Evolutionary conservation across 2,329 filamentous ascomycete genomes (phyloP), one percentile per base, ranked within the genome.

Genomic region (Hirsutella rhossiliensis): DNA sequence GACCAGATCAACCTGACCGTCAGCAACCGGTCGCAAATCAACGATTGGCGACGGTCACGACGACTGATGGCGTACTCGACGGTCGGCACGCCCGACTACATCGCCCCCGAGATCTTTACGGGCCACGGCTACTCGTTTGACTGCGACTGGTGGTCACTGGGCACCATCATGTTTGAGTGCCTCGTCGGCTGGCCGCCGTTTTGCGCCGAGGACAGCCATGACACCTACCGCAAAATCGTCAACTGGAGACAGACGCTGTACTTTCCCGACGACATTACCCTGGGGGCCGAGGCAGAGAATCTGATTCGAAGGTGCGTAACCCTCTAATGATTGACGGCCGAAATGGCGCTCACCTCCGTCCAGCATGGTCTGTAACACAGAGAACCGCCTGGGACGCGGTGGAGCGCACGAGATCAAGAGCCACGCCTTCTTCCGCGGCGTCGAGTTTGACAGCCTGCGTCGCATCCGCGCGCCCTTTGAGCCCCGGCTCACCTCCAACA

Each of bases 121-220:
- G 89, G 90, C 17, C 86, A 94, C 57, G 92, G 92, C 41, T 98
- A 98, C 69, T 87, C 87, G 46, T 95, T 90, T 58, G 84, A 94
- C 61, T 98, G 92, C 62, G 92, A 98, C 71, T 98, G 92, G 92
- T 98, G 92, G 92, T 94, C 87, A 19, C 76, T 98, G 41, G 92
- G 92, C 43, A 96, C 92, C 38, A 98, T 98, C 67, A 97, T 98
- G 92, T 98, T 97, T 57, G 92, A 98, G 66, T 98, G 92, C 64
- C 74, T 98, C 53, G 88, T 98, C 48, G 92, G 92, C 56, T 98
- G 92, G 92, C 92, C 92, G 44, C 92, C 92, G 28, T 98, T 98
- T 76, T 98, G 92, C 63, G 90, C 92, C 18, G 92, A 98, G 63
- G 90, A 97, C 61, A 86, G 88, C 48, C 90, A 94, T 60, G 92